A percentile compares a stretch with the other conserved stretches of the same genome.
These are phyloP conservation scores for Hymenoscyphus scutula DNA, from an alignment of 2,329 filamentous ascomycete genomes.

Conservation along the genomic window DNA sequence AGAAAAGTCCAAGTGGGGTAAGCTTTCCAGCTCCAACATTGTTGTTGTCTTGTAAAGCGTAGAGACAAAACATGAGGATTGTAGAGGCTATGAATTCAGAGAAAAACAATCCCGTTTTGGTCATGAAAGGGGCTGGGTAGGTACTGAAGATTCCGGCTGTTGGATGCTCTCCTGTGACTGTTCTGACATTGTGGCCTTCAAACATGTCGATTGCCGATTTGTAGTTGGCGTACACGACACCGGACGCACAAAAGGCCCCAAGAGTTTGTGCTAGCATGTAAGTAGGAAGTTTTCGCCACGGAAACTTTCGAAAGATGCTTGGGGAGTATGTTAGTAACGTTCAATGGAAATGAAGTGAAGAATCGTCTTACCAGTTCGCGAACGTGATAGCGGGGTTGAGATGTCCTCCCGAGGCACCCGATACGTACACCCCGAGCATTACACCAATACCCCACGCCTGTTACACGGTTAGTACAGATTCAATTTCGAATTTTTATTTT, in stretches of 20 bases:
- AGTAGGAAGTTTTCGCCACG: slow-evolving; percentile 66
- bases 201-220: slow-evolving; percentile 64
- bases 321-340: slow-evolving; percentile 6
- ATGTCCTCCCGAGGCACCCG: slow-evolving; percentile 63
- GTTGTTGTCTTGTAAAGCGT: slow-evolving; percentile 61
- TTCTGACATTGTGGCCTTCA: slow-evolving; percentile 63
- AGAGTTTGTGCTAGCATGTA: slow-evolving; percentile 65
- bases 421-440: slow-evolving; percentile 67
- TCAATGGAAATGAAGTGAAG: background rate
- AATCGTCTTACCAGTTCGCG: slow-evolving; percentile 52
- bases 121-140: slow-evolving; percentile 64
- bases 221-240: slow-evolving; percentile 55
- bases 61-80: slow-evolving; percentile 71
- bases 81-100: slow-evolving; percentile 68
- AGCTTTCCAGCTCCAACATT: slow-evolving; percentile 51
- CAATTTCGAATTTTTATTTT: background rate
- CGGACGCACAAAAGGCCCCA: slow-evolving; percentile 62
- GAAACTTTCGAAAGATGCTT: slow-evolving; percentile 60
- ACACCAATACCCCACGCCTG: slow-evolving; percentile 51
- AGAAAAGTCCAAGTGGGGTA: slow-evolving; percentile 63
- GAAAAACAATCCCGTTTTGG: slow-evolving; percentile 66
- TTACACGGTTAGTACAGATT: background rate
- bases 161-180: slow-evolving; percentile 49
- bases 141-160: slow-evolving; percentile 72
- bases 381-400: slow-evolving; percentile 71